Base-by-base conservation (phyloP, 345 rosid genomes). In the Gynandropsis gynandra region DNA sequence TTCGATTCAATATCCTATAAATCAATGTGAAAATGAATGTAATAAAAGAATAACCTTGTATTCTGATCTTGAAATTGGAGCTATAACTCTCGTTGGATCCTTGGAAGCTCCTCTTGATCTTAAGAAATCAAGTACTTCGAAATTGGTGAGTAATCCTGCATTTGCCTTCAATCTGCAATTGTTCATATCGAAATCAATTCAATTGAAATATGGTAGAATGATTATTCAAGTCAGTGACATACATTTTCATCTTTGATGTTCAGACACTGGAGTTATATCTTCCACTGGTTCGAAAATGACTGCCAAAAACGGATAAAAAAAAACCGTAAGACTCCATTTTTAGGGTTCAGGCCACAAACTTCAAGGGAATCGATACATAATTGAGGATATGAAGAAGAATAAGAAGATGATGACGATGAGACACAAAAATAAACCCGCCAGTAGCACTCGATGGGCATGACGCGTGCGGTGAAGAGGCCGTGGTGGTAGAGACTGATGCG, bases 71-170 rank as follows among this genome's bases (percentile, higher is more conserved):
- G 76, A 64, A 12, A 92, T 57, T 9, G 80, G 73, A 66, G 75
- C 80, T 48, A 80, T 66, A 62, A 82, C 82, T 62, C 85, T 69
- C 7, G 83, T 74, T n/a, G 69, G 50, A 59, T 76, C 85, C 67
- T 66, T 80, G 16, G 89, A 75, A 47, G 89, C 95, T 62, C 93
- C 95, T 73, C 81, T 75, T 31, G 94, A 72, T 43, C 52, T 74
- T n/a, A 83, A 50, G 47, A 81, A 76, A 41, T 86, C 73, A 11
- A 83, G 76, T 6, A 79, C 84, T 42, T 87, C 96, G 48, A 79
- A 82, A 74, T 87, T 92, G 17, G 87, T 77, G 8, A 84, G 77
- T 7, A 72, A 70, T 33, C 85, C 96, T 17, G 80, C 88, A 66
- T 84, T 87, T 29, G 67, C 76, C 59, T 80, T 71, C 20, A 72